phyloP scores from a whole-genome alignment of 495 filamentous ascomycete genomes.

The Talaromyces borbonicus region DNA sequence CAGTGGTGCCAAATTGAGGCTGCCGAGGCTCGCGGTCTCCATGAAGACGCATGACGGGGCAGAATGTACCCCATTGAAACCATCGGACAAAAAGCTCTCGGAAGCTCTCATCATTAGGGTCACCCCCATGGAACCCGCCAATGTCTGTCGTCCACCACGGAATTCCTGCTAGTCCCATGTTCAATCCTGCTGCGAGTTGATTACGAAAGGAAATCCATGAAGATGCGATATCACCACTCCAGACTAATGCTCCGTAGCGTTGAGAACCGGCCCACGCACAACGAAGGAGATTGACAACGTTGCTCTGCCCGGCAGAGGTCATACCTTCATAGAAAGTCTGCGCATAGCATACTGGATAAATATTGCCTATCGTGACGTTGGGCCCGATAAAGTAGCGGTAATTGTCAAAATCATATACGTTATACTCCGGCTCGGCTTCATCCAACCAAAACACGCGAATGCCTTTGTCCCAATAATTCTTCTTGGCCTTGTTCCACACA shows the following conservation, averaged over 20 bases:
- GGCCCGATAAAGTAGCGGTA: slow-evolving; percentile 26
- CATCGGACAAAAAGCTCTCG: slow-evolving; percentile 22
- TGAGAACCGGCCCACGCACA: slow-evolving; percentile 24
- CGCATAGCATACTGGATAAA: slow-evolving; percentile 10
- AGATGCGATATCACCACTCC: slow-evolving; percentile 18
- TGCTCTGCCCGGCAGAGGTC: slow-evolving; percentile 21
- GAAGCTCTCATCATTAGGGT: slow-evolving; percentile 19
- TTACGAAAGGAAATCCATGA: slow-evolving; percentile 22
- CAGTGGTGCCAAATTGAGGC: slow-evolving; percentile 18
- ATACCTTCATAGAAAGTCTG: slow-evolving; percentile 19
- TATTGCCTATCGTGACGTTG: slow-evolving; percentile 18
- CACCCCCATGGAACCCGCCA: slow-evolving; percentile 20
- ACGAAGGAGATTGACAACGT: slow-evolving; percentile 20
- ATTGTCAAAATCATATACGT: slow-evolving; percentile 47
- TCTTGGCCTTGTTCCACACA: slow-evolving; percentile 16
- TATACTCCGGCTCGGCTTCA: slow-evolving; percentile 22
- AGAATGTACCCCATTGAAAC: slow-evolving; percentile 20
- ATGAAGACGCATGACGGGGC: slow-evolving; percentile 25
- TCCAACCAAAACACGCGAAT: slow-evolving; percentile 26
- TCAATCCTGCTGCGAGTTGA: slow-evolving; percentile 19
- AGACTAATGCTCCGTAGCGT: slow-evolving; percentile 23
- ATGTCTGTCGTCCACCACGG: slow-evolving; percentile 26
- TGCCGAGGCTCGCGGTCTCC: slow-evolving; percentile 15
- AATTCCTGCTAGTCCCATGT: slow-evolving; percentile 19
- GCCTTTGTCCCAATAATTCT: slow-evolving; percentile 21